phyloP scores from a whole-genome alignment of 1,139 yeast species.

The Hyphopichia buzzinii region DNA sequence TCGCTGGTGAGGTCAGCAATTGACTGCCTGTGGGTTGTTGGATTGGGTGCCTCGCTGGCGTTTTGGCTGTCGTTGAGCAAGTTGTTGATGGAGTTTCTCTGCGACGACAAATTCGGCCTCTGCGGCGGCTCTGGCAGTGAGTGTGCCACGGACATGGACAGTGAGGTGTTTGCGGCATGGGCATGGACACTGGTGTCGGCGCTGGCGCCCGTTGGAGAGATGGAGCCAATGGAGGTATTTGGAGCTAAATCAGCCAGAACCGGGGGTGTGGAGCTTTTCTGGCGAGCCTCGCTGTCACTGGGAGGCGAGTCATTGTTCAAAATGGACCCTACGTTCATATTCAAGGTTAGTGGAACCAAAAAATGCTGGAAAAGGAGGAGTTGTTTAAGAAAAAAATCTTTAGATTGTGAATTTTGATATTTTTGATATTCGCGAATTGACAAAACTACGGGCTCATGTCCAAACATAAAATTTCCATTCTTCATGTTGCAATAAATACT shows the following conservation, averaged over 20 bases:
- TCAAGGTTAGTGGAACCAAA: too few species aligned
- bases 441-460: too few species aligned
- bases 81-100: constrained; percentile 29
- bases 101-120: constrained; percentile 7
- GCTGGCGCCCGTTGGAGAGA: not conserved
- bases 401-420: too few species aligned
- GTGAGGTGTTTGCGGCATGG: too few species aligned
- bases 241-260: not conserved
- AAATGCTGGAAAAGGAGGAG: too few species aligned
- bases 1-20: constrained; percentile 47
- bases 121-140: constrained; percentile 5
- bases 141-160: too few species aligned
- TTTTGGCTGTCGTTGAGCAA: constrained; percentile 20
- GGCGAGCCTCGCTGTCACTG: constrained; percentile 19
- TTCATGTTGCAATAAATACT: not conserved
- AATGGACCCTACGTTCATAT: constrained; percentile 50
- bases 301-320: constrained; percentile 43
- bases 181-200: not conserved
- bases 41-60: not conserved
- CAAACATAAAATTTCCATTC: too few species aligned
- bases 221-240: not conserved
- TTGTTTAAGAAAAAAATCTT: too few species aligned
- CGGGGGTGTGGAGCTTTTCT: not conserved
- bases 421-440: too few species aligned
- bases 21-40: not conserved